Evolutionary conservation across 176 grass and related monocot species (phyloP).

Genomic region (Ensete ventricosum): DNA sequence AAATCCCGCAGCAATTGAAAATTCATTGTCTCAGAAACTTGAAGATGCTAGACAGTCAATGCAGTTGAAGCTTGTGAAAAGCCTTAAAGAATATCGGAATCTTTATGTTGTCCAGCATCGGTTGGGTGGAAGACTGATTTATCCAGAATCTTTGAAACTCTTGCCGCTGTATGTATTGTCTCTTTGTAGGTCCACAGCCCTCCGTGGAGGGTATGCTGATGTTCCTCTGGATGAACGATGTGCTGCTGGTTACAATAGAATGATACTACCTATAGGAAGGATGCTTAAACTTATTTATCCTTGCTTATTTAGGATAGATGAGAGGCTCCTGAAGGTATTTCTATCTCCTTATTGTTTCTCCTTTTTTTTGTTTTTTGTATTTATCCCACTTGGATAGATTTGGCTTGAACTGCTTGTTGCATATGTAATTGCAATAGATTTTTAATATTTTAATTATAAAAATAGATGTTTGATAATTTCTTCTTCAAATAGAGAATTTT

Average conservation of each 20-base stretch:
- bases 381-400: not conserved
- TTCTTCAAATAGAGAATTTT: not conserved
- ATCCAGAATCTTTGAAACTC: conserved; percentile 78
- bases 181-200: conserved; percentile 65
- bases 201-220: conserved; percentile 88
- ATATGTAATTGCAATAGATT: not conserved
- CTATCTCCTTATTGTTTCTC: not conserved
- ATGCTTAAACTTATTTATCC: conserved; percentile 82
- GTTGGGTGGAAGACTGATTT: conserved; percentile 73
- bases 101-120: conserved; percentile 78
- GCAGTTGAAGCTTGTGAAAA: conserved; percentile 74
- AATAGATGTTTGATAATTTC: not conserved
- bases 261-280: conserved; percentile 59
- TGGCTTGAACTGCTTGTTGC: not conserved
- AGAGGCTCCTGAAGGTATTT: conserved; percentile 54
- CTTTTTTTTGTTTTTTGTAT: conserved; percentile 21
- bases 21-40: conserved; percentile 70
- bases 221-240: conserved; percentile 80
- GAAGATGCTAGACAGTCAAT: conserved; percentile 80
- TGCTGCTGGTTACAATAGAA: conserved; percentile 78
- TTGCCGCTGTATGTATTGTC: conserved; percentile 61
- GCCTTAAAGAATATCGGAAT: conserved; percentile 85
- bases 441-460: not conserved
- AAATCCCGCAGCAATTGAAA: conserved; percentile 71
- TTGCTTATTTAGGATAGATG: conserved; percentile 65